phyloP scores from a whole-genome alignment of 106 monocot genomes.

The Alisma plantagoaquatica region DNA sequence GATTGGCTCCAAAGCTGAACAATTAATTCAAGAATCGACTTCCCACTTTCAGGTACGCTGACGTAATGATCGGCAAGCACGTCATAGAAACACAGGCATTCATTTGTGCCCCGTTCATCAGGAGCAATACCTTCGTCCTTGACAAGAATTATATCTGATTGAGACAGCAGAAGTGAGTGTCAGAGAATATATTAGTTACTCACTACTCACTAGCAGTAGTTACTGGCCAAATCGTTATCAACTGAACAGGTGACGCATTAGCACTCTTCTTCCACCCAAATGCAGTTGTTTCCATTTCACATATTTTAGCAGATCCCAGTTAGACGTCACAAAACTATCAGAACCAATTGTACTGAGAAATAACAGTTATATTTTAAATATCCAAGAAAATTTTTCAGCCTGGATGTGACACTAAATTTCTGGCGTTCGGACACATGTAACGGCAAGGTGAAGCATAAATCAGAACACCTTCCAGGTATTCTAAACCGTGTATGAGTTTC shows the following conservation, averaged over 20 bases:
- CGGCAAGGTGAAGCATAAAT: too few species aligned
- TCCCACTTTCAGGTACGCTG: slow-evolving; percentile 60
- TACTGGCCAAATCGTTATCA: background rate
- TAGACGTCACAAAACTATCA: too few species aligned
- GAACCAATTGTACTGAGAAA: too few species aligned
- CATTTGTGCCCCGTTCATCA: slow-evolving; percentile 27
- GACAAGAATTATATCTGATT: slow-evolving; percentile 63
- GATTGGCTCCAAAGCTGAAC: slow-evolving; percentile 95
- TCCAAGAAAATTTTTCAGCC: too few species aligned
- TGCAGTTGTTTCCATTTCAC: background rate
- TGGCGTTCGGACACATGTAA: too few species aligned
- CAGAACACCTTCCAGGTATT: too few species aligned
- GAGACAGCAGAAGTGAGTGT: background rate
- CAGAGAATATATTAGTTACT: background rate
- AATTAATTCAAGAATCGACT: slow-evolving; percentile 64
- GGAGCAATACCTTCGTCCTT: slow-evolving; percentile 32
- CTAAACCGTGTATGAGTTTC: too few species aligned
- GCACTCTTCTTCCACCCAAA: too few species aligned
- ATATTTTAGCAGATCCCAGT: too few species aligned
- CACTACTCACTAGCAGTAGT: background rate
- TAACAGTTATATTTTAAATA: too few species aligned
- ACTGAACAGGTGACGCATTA: background rate
- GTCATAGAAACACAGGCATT: slow-evolving; percentile 67
- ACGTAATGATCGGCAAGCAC: slow-evolving; percentile 78
- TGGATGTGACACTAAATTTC: too few species aligned